Base-by-base conservation (phyloP, 2,329 filamentous ascomycete genomes). In the Aureobasidium lini region DNA sequence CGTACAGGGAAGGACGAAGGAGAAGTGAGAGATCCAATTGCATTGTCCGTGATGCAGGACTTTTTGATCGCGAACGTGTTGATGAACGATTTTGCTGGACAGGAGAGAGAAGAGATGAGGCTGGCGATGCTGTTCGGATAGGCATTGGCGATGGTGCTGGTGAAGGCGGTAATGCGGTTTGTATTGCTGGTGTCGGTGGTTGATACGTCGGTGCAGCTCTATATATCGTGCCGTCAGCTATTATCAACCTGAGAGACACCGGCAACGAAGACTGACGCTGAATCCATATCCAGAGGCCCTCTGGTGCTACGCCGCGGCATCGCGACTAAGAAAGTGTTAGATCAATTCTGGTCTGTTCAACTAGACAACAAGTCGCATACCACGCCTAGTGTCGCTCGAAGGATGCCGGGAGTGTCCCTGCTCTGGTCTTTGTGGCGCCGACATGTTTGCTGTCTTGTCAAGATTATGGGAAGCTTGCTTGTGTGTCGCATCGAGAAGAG, bases 1-100 rank as follows among this genome's bases (percentile, higher is more conserved):
- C 92, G 76, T 93, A 96, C 59, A 92, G 87, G 64, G 90, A 84
- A 3, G 89, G 86, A 18, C 86, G 84, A 10, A 94, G 82, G 47
- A 96, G 84, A 71, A 88, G 93, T 16, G 86, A 84, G 65, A 96
- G 88, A 75, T 95, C 87, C 67, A 89, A 88, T 37, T 63, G 71
- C 61, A 52, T 73, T 34, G 53, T 61, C 8, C 59, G 60, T 46
- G 36, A 16, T 40, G 62, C 31, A 15, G 29, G 56, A 57, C 58
- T 64, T 53, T 60, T 31, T 43, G 62, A 52, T 62, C 60, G 36
- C 28, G 39, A 67, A 47, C 62, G 62, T 59, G 29, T 59, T 40
- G 48, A 16, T n/a, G 18, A 3, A 1, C 8, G 6, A 60, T 37
- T 52, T 53, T 52, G 43, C 40, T 60, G 58, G 36, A 31, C 54